Conservation (phyloP, 768 basidiomycete species). For the Mycena filopes region DNA sequence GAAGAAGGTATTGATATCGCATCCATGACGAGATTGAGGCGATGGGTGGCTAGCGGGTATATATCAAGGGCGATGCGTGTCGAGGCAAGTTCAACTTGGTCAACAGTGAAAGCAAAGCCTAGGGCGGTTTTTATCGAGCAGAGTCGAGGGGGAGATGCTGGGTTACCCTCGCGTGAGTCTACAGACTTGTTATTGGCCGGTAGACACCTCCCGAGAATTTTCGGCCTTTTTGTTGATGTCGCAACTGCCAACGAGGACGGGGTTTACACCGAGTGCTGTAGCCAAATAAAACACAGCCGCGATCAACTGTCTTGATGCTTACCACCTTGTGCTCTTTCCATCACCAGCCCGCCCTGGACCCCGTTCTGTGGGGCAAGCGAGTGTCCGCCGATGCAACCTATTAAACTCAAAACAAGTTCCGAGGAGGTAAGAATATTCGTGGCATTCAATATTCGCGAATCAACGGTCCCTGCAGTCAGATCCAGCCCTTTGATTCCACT, state of each 20-base stretch:
- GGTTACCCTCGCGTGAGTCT: too few species aligned
- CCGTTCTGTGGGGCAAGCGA: background rate
- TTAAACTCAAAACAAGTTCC: too few species aligned
- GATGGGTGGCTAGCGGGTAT: background rate
- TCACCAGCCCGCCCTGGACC: background rate
- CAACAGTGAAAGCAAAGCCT: too few species aligned
- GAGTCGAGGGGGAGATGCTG: too few species aligned
- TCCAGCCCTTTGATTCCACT: too few species aligned
- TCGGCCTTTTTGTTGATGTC: background rate
- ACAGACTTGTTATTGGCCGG: too few species aligned
- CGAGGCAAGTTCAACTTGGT: too few species aligned
- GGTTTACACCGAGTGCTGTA: background rate
- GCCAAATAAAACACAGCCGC: background rate
- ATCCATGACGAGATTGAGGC: conserved; percentile 16
- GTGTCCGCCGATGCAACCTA: background rate
- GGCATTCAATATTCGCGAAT: too few species aligned
- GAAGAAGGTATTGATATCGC: conserved; percentile 5
- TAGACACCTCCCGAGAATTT: background rate
- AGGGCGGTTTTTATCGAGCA: too few species aligned
- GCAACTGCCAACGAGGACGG: conserved; percentile 1
- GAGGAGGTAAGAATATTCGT: too few species aligned
- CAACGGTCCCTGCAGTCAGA: too few species aligned
- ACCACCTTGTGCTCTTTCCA: background rate
- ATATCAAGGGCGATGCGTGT: too few species aligned
- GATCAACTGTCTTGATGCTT: background rate